These are phyloP conservation scores for Barnettozyma populi DNA, from an alignment of 805 yeast species.

Conservation along the genomic window DNA sequence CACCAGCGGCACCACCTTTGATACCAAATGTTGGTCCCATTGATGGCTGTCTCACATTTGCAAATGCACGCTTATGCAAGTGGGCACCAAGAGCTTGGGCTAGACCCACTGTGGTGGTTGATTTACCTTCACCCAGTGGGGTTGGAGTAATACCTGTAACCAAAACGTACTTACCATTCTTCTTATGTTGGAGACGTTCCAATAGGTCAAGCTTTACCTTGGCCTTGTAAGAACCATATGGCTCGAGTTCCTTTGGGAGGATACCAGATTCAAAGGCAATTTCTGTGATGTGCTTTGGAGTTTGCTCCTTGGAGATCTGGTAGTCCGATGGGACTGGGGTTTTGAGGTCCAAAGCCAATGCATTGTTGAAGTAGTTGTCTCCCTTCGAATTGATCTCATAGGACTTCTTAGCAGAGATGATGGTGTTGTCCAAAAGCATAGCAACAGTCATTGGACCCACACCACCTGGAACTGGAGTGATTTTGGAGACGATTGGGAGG, in stretches of 20 bases:
- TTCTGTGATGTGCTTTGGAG: constrained; percentile 62
- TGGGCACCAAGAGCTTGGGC: constrained; percentile 97
- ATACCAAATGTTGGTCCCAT: constrained; percentile 99
- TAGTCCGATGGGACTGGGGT: constrained; percentile 78
- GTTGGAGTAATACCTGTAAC: constrained; percentile 99
- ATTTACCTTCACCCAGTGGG: constrained; percentile 96
- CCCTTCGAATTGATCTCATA: constrained; percentile 21
- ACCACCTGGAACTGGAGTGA: constrained; percentile 92
- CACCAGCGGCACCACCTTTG: constrained; percentile 99
- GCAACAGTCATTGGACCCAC: constrained; percentile 94
- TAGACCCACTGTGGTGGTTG: constrained; percentile 92
- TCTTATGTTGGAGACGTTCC: constrained; percentile 53
- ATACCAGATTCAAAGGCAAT: constrained; percentile 69
- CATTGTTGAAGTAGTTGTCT: constrained; percentile 28
- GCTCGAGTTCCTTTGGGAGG: constrained; percentile 62
- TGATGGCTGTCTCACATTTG: constrained; percentile 95
- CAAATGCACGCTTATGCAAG: constrained; percentile 74
- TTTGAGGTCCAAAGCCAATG: constrained; percentile 50
- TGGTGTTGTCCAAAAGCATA: constrained; percentile 67
- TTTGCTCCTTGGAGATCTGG: constrained; percentile 71
- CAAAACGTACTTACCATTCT: constrained; percentile 65
- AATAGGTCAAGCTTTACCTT: constrained; percentile 62
- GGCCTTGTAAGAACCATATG: constrained; percentile 72
- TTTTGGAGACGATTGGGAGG: constrained; percentile 47
- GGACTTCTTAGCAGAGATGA: constrained; percentile 56